Percentiles rank a stretch among this genome's conserved stretches.
Evolutionary conservation across 1,139 yeast species (phyloP).

Genomic region (Waltiozyma sp.): DNA sequence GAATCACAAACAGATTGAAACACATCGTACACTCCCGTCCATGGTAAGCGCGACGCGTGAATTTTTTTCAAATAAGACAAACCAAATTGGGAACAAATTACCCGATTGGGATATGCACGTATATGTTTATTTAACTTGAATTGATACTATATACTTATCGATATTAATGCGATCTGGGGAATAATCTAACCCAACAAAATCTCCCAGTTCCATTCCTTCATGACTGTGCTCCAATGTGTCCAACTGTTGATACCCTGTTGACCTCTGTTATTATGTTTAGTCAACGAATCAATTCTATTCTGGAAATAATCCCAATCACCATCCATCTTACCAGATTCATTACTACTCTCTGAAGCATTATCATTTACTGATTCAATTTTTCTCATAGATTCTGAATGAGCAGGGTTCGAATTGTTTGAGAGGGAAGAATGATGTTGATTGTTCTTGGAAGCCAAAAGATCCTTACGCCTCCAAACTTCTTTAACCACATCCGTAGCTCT

Average conservation of each 20-base stretch:
- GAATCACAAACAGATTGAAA: too few species aligned
- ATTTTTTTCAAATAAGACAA: too few species aligned
- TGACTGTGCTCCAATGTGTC: constrained; percentile 59
- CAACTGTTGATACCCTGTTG: constrained; percentile 37
- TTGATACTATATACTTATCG: too few species aligned
- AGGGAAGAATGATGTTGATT: background rate
- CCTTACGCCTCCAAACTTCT: constrained; percentile 59
- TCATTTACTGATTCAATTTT: background rate
- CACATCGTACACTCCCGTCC: too few species aligned
- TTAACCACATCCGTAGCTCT: constrained; percentile 57
- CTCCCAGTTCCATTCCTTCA: constrained; percentile 74
- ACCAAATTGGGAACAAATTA: too few species aligned
- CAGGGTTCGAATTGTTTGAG: too few species aligned
- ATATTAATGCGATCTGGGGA: too few species aligned
- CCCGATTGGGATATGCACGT: too few species aligned
- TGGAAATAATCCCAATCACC: constrained; percentile 14
- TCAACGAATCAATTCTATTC: constrained; percentile 19
- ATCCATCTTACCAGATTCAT: background rate
- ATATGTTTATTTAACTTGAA: too few species aligned
- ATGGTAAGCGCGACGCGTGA: too few species aligned
- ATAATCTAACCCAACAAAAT: constrained; percentile 29
- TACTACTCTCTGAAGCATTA: background rate
- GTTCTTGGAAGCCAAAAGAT: constrained; percentile 19
- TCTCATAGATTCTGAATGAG: background rate
- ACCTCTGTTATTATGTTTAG: constrained; percentile 27